A percentile compares a stretch with the other conserved stretches of the same genome.
These are phyloP conservation scores for Ormosia semicastrata DNA, from an alignment of 306 rosid genomes.

Conservation along the genomic window DNA sequence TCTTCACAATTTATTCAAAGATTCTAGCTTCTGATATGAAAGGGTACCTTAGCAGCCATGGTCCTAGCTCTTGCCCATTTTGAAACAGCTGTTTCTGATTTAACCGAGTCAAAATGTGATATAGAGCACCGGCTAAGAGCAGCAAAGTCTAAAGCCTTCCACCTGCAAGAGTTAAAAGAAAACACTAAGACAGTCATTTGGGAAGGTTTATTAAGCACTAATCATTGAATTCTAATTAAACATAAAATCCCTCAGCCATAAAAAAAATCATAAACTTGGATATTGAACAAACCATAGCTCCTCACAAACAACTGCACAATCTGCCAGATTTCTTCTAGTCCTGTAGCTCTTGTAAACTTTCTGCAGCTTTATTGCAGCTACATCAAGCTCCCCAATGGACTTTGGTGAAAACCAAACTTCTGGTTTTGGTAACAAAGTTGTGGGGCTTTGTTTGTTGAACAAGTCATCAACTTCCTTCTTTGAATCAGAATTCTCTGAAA, in stretches of 20 bases:
- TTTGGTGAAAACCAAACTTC: constrained; percentile 34
- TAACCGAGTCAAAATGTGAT: constrained; percentile 54
- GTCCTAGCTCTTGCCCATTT: constrained; percentile 82
- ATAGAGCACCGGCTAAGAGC: constrained; percentile 50
- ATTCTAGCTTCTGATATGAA: neutral
- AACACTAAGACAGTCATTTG: neutral
- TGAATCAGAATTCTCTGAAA: constrained; percentile 23
- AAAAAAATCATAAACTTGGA: neutral
- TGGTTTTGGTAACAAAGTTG: constrained; percentile 11
- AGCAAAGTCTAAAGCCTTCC: constrained; percentile 80
- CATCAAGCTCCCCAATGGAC: constrained; percentile 43
- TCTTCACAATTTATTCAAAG: constrained; percentile 16
- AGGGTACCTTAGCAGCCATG: constrained; percentile 79
- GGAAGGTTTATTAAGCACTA: neutral
- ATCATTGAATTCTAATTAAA: neutral
- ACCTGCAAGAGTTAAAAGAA: constrained; percentile 45
- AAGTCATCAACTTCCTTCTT: constrained; percentile 15
- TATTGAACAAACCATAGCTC: constrained; percentile 68
- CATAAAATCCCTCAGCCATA: neutral
- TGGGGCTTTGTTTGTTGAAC: constrained; percentile 15
- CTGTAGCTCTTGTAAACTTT: constrained; percentile 77
- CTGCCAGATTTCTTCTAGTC: constrained; percentile 81
- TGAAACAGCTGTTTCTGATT: constrained; percentile 66
- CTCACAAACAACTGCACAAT: constrained; percentile 82
- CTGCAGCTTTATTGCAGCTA: constrained; percentile 77